Conservation (phyloP, 2,329 filamentous ascomycete species). For the Thyridium curvatum region DNA sequence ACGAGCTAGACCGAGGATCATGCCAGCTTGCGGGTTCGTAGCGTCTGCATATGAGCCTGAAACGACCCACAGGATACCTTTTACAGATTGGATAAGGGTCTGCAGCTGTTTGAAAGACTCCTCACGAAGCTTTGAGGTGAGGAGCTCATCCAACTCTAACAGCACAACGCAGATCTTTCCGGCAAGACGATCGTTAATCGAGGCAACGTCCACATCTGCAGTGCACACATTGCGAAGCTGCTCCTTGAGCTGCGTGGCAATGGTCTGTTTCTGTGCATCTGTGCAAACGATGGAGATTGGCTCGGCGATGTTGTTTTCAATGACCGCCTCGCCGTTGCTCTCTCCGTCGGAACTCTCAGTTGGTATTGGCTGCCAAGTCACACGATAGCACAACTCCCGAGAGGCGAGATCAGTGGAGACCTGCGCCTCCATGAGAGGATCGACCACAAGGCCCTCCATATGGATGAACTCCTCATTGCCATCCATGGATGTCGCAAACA, state of each 20-base stretch:
- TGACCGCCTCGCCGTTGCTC: not conserved
- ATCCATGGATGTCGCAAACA: slow-evolving; percentile 23
- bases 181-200: slow-evolving; percentile 7
- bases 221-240: slow-evolving; percentile 3
- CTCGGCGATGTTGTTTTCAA: slow-evolving; percentile 1
- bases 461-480: slow-evolving; percentile 20
- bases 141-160: slow-evolving; percentile 14
- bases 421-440: slow-evolving; percentile 31
- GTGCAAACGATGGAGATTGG: slow-evolving; percentile 1
- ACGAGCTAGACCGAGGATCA: slow-evolving; percentile 23
- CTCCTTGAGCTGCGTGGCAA: slow-evolving; percentile 7
- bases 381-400: slow-evolving; percentile 35
- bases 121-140: slow-evolving; percentile 4
- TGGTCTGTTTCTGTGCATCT: not conserved
- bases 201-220: slow-evolving; percentile 3
- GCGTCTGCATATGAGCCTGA: slow-evolving; percentile 23
- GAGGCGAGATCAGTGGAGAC: slow-evolving; percentile 16
- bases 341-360: not conserved
- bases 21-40: slow-evolving; percentile 22
- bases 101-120: slow-evolving; percentile 11
- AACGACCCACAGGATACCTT: slow-evolving; percentile 29
- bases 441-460: slow-evolving; percentile 29
- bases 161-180: slow-evolving; percentile 14
- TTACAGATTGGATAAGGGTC: slow-evolving; percentile 11
- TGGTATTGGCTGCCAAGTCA: slow-evolving; percentile 34